phyloP scores from a whole-genome alignment of 2,329 filamentous ascomycete genomes.

The Clarireedia monteithiana region DNA sequence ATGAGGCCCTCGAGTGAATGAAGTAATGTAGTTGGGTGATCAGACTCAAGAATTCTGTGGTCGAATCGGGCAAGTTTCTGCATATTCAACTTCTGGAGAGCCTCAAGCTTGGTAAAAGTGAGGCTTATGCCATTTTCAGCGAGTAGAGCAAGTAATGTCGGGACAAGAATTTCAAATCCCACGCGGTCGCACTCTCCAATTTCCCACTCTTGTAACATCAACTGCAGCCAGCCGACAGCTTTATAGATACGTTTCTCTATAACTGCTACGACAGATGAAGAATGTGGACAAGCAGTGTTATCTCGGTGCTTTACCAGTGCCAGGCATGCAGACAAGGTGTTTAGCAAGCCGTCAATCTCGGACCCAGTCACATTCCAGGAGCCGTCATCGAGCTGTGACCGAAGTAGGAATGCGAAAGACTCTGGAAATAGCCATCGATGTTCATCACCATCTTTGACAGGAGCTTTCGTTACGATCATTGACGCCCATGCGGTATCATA shows the following conservation, averaged over 20 bases:
- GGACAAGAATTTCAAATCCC: conserved; percentile 6
- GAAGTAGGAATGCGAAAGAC: neutral
- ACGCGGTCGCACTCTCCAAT: conserved; percentile 1
- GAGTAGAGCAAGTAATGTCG: neutral
- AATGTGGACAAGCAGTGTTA: neutral
- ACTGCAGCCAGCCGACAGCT: neutral
- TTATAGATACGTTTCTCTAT: neutral
- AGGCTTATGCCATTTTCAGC: neutral
- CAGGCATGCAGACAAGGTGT: conserved; percentile 1
- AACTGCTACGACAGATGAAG: neutral
- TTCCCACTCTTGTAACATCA: conserved; percentile 1
- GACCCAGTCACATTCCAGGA: neutral
- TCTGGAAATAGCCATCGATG: neutral
- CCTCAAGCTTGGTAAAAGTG: neutral
- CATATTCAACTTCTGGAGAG: conserved; percentile 18
- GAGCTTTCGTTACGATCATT: neutral
- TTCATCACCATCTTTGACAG: neutral
- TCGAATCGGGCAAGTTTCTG: conserved; percentile 26
- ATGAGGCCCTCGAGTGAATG: conserved; percentile 35
- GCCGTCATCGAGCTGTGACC: neutral
- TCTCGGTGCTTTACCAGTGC: neutral
- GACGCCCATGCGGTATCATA: conserved; percentile 3
- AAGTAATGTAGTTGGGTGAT: conserved; percentile 25
- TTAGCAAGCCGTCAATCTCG: conserved; percentile 5
- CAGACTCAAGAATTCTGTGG: conserved; percentile 25